phyloP scores from a whole-genome alignment of 108 stramenopile genomes.

The Fragilaria radians region DNA sequence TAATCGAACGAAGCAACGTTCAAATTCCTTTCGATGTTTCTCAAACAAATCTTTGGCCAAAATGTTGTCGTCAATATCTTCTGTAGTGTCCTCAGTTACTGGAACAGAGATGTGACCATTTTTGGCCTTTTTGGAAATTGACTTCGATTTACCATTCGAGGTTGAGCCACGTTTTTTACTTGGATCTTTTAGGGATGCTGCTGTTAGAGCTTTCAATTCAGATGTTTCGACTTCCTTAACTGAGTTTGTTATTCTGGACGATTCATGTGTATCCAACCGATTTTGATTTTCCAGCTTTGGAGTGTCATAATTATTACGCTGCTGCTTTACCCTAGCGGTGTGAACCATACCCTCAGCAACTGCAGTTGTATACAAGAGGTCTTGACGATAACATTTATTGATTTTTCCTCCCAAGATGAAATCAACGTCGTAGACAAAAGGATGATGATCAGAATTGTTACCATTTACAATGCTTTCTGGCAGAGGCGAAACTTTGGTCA shows the following conservation, averaged over 20 bases:
- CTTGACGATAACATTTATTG: conserved; percentile 21
- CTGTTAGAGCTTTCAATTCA: too few species aligned
- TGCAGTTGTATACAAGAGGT: conserved; percentile 56
- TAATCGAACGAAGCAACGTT: conserved; percentile 45
- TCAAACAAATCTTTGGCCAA: conserved; percentile 33
- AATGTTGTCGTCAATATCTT: conserved; percentile 10
- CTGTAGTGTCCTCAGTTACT: too few species aligned
- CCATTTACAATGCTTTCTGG: too few species aligned
- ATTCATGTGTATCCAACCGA: too few species aligned
- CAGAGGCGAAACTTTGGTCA: too few species aligned
- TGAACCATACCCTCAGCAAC: conserved; percentile 44
- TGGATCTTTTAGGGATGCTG: too few species aligned
- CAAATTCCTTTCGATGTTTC: conserved; percentile 68
- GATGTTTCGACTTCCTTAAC: too few species aligned
- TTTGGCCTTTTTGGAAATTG: too few species aligned
- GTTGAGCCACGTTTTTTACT: too few species aligned
- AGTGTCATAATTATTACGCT: conserved; percentile 2
- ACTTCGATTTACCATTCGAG: too few species aligned
- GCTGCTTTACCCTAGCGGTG: neutral
- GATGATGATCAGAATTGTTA: neutral
- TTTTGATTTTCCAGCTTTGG: conserved; percentile 1
- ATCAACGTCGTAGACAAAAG: conserved; percentile 10
- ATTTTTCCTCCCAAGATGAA: conserved; percentile 51
- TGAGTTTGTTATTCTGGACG: too few species aligned
- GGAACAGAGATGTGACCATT: too few species aligned